Conservation (phyloP, 768 basidiomycete species). For the Macrolepiota fuliginosa region DNA sequence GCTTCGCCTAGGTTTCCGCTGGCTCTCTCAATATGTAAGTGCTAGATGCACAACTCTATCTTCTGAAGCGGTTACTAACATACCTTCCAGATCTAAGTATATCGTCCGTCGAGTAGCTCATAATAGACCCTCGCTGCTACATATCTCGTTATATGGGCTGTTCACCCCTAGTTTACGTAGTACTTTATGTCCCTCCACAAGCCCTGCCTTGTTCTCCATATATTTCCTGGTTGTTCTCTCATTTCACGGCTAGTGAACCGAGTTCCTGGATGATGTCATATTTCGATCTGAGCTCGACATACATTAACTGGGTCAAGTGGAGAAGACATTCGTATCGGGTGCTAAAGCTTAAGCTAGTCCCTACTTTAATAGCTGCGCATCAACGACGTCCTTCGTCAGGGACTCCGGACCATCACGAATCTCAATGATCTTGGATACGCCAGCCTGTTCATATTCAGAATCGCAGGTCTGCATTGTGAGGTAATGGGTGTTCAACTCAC, state of each 20-base stretch:
- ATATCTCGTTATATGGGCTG: constrained; percentile 10
- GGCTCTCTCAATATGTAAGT: constrained; percentile 95
- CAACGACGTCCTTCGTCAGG: constrained; percentile 70
- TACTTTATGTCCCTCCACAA: constrained; percentile 9
- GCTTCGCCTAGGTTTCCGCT: constrained; percentile 73
- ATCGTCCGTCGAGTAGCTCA: neutral
- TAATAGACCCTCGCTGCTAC: constrained; percentile 8
- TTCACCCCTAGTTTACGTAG: constrained; percentile 11
- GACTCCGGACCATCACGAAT: constrained; percentile 79
- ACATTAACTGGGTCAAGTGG: neutral
- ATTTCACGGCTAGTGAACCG: neutral
- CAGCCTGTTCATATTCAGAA: constrained; percentile 45
- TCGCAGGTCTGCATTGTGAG: neutral
- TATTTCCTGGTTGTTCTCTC: neutral
- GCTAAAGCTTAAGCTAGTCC: neutral
- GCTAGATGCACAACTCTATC: neutral
- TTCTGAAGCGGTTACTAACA: constrained; percentile 3
- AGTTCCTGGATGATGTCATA: neutral
- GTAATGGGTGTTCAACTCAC: constrained; percentile 41
- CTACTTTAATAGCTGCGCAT: constrained; percentile 47
- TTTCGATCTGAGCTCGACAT: neutral
- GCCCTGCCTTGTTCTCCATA: neutral
- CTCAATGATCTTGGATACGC: constrained; percentile 79
- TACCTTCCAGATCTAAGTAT: constrained; percentile 33
- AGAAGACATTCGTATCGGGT: neutral